Conservation (phyloP, 768 basidiomycete genomes). For the Boletus rufocinnamomeus region DNA sequence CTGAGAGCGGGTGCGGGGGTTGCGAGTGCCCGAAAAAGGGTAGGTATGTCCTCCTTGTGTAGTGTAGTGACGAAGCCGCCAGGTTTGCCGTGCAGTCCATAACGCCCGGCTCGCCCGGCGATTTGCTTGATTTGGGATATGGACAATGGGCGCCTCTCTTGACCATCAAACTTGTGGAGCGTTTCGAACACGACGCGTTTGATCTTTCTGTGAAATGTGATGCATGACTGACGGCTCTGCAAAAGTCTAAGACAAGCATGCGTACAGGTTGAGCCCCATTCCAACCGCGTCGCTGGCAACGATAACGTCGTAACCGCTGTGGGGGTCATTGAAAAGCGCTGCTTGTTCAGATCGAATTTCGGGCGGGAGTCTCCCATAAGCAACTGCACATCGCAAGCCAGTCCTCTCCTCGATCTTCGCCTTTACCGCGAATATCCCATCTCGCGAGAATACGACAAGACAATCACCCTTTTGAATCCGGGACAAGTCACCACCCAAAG, state of each 20-base stretch:
- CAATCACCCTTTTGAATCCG: slow-evolving; percentile 83
- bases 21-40: slow-evolving; percentile 57
- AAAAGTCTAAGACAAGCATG: slow-evolving; percentile 3
- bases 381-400: slow-evolving; percentile 83
- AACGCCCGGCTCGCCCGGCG: slow-evolving; percentile 91
- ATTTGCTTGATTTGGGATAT: slow-evolving; percentile 90
- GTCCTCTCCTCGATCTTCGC: slow-evolving; percentile 67
- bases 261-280: slow-evolving; percentile 96
- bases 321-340: slow-evolving; percentile 81
- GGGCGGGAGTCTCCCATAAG: slow-evolving; percentile 90
- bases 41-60: slow-evolving; percentile 57
- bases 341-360: slow-evolving; percentile 93
- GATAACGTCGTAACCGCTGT: slow-evolving; percentile 84
- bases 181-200: slow-evolving; percentile 79
- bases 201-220: slow-evolving; percentile 67
- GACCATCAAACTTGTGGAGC: slow-evolving; percentile 66
- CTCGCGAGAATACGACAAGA: slow-evolving; percentile 81
- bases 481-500: slow-evolving; percentile 59
- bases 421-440: slow-evolving; percentile 77
- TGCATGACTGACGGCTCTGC: not conserved
- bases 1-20: slow-evolving; percentile 51
- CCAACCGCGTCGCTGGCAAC: slow-evolving; percentile 95
- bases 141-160: slow-evolving; percentile 48
- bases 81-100: slow-evolving; percentile 58
- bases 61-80: slow-evolving; percentile 78